A percentile compares a stretch with the other conserved stretches of the same genome.
Evolutionary conservation across 345 rosid species (phyloP).

Genomic region (Citrus medica): DNA sequence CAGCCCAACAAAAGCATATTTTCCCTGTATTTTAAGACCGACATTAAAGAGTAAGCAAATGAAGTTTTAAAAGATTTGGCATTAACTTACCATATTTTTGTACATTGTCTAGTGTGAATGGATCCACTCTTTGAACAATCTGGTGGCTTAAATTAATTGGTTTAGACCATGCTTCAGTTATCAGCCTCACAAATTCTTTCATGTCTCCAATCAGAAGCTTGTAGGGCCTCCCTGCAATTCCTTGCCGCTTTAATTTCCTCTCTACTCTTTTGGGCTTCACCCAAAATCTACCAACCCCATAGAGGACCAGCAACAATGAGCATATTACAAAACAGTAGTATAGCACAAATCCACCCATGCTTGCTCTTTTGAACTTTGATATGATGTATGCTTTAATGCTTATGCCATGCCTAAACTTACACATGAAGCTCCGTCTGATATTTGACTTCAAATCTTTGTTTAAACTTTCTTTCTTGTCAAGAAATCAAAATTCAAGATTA

Average conservation of each 20-base stretch:
- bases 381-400: too few relatives aligned
- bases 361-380: not conserved
- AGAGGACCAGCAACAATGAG: constrained; percentile 9
- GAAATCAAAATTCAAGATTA: not conserved
- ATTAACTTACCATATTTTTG: constrained; percentile 31
- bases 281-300: constrained; percentile 28
- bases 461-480: not conserved
- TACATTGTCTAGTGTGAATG: constrained; percentile 24
- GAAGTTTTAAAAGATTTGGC: not conserved
- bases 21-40: constrained; percentile 31
- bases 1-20: constrained; percentile 37
- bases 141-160: constrained; percentile 34
- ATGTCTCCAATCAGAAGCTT: constrained; percentile 35
- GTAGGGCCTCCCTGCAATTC: constrained; percentile 38
- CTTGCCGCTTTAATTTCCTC: constrained; percentile 31
- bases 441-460: constrained; percentile 1
- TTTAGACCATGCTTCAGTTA: constrained; percentile 37
- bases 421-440: not conserved
- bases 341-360: not conserved
- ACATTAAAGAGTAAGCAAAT: not conserved
- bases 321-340: not conserved
- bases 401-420: not conserved
- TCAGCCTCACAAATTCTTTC: constrained; percentile 27
- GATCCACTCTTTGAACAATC: constrained; percentile 36
- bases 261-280: constrained; percentile 39